Conservation (phyloP, 495 filamentous ascomycete genomes). For the Staphylotrichum tortipilum region DNA sequence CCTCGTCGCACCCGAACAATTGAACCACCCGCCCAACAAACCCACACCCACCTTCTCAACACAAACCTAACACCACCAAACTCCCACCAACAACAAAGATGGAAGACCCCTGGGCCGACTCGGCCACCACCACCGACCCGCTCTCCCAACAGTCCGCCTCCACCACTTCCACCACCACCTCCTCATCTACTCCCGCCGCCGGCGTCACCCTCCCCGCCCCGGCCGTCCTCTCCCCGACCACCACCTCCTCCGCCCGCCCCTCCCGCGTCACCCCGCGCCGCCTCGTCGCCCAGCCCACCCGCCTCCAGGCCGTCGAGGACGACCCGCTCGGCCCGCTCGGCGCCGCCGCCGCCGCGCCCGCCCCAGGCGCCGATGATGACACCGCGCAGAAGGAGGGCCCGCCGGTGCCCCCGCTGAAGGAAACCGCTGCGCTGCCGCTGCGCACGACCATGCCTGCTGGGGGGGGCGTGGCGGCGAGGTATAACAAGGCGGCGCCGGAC, state of each 20-base stretch:
- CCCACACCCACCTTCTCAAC: too few relatives aligned
- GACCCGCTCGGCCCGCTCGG: constrained; percentile 90
- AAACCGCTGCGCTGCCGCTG: constrained; percentile 51
- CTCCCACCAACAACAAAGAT: constrained; percentile 14
- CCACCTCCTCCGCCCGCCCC: constrained; percentile 35
- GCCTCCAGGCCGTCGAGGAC: constrained; percentile 74
- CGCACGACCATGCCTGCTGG: constrained; percentile 44
- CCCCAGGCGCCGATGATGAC: constrained; percentile 41
- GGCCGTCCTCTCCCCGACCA: constrained; percentile 14
- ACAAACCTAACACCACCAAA: neutral
- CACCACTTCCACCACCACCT: neutral
- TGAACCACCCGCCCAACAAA: too few relatives aligned
- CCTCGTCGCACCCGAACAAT: neutral
- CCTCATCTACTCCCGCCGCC: neutral
- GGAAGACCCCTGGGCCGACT: constrained; percentile 35
- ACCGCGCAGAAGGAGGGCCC: too few relatives aligned
- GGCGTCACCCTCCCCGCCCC: constrained; percentile 1
- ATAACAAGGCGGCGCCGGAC: constrained; percentile 41
- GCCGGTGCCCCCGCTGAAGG: constrained; percentile 79
- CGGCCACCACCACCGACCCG: constrained; percentile 8
- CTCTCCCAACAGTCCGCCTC: constrained; percentile 3
- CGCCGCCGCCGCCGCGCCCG: constrained; percentile 51
- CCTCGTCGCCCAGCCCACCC: constrained; percentile 70
- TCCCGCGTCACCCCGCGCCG: constrained; percentile 52
- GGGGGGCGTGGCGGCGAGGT: too few relatives aligned